Conservation (phyloP, 805 yeast species). For the Yarrowia sp. region DNA sequence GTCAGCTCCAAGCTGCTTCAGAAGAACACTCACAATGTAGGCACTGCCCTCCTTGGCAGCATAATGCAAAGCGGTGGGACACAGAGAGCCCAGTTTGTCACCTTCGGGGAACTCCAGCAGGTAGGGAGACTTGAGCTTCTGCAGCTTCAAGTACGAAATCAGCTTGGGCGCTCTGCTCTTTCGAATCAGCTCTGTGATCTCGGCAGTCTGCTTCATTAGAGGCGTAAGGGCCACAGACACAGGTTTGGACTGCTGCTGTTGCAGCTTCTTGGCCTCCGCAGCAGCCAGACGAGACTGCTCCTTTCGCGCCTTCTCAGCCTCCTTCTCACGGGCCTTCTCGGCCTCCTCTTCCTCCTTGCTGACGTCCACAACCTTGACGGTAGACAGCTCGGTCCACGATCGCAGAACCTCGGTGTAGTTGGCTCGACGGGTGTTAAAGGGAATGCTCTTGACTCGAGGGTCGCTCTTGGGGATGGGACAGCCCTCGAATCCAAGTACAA, state of each 20-base stretch:
- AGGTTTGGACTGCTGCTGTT: constrained; percentile 25
- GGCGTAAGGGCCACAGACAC: constrained; percentile 32
- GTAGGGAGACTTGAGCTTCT: constrained; percentile 46
- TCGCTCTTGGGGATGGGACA: constrained; percentile 59
- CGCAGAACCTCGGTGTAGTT: constrained; percentile 74
- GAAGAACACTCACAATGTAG: constrained; percentile 61
- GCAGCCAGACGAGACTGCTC: constrained; percentile 17
- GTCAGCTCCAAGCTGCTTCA: constrained; percentile 65
- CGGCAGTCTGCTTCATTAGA: constrained; percentile 54
- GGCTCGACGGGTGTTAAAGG: constrained; percentile 88
- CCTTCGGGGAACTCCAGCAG: neutral
- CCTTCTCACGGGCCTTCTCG: constrained; percentile 32
- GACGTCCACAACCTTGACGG: constrained; percentile 52
- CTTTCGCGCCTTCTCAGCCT: constrained; percentile 28
- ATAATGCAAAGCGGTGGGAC: constrained; percentile 77
- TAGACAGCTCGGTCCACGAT: constrained; percentile 78
- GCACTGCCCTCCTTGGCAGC: constrained; percentile 66
- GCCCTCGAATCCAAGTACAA: constrained; percentile 60
- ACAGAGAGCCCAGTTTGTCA: constrained; percentile 33
- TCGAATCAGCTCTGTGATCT: constrained; percentile 58
- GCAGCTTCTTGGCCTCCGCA: constrained; percentile 25
- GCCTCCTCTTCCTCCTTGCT: constrained; percentile 48
- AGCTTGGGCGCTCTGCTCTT: constrained; percentile 77
- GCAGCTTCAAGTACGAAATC: constrained; percentile 56
- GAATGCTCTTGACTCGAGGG: constrained; percentile 63